Conservation (phyloP, 495 filamentous ascomycete species). For the Penicillium dipodomyicola region DNA sequence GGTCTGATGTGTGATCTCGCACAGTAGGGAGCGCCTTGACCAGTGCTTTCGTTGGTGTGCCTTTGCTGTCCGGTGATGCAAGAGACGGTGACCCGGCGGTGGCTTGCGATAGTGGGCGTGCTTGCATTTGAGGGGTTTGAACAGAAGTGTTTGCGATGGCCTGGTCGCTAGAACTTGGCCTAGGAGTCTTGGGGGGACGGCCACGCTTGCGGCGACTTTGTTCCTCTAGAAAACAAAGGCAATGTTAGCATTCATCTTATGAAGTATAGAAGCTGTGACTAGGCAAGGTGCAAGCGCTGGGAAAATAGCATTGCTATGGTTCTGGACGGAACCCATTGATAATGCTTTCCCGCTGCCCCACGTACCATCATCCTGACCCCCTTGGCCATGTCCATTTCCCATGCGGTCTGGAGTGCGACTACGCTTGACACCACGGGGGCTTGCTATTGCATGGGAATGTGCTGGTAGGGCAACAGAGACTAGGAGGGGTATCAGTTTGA, state of each 20-base stretch:
- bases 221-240: constrained; percentile 49
- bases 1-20: constrained; percentile 95
- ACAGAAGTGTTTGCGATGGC: constrained; percentile 51
- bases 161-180: constrained; percentile 52
- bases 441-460: constrained; percentile 45
- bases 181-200: constrained; percentile 71
- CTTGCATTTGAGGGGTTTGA: constrained; percentile 79
- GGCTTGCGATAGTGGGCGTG: constrained; percentile 62
- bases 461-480: constrained; percentile 43
- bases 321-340: constrained; percentile 4
- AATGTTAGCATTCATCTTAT: constrained; percentile 14
- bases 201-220: constrained; percentile 81
- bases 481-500: constrained; percentile 45
- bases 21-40: constrained; percentile 96
- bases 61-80: constrained; percentile 68
- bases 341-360: constrained; percentile 36
- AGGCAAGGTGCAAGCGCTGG: background rate
- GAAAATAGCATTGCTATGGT: constrained; percentile 5
- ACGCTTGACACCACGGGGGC: constrained; percentile 82
- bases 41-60: constrained; percentile 82
- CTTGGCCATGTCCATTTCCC: constrained; percentile 57
- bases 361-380: constrained; percentile 81
- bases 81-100: constrained; percentile 59
- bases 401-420: constrained; percentile 86
- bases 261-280: background rate